A percentile compares a stretch with the other conserved stretches of the same genome.
These are phyloP conservation scores for Daldinia concentrica DNA, from an alignment of 495 filamentous ascomycete species.

Conservation along the genomic window DNA sequence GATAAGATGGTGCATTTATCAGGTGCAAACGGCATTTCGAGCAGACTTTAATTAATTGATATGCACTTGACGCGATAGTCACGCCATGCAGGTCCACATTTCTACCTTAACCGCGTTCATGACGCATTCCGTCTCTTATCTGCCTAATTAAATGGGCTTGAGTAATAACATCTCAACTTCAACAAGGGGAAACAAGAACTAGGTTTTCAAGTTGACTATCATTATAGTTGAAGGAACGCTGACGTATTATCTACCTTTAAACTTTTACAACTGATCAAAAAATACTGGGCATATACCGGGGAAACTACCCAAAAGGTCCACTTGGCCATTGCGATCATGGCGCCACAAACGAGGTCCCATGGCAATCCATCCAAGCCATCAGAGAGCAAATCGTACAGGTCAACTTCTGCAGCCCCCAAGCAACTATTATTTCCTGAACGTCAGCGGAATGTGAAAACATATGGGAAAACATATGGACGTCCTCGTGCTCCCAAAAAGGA, in stretches of 20 bases:
- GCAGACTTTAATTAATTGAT: constrained; percentile 33
- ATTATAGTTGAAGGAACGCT: neutral
- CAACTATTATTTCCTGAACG: constrained; percentile 53
- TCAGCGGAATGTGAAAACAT: constrained; percentile 46
- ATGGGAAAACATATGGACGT: constrained; percentile 45
- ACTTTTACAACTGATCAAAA: neutral
- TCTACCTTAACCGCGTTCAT: constrained; percentile 20
- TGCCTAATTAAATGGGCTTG: neutral
- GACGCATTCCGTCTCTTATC: neutral
- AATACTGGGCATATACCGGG: neutral
- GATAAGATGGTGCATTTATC: constrained; percentile 27
- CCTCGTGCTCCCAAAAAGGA: constrained; percentile 38
- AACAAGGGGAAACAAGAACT: neutral
- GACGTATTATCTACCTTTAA: neutral
- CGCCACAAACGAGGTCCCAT: constrained; percentile 45
- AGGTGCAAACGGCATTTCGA: neutral
- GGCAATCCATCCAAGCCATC: constrained; percentile 24
- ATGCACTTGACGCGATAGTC: constrained; percentile 47
- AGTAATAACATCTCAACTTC: neutral
- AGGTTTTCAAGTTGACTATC: neutral
- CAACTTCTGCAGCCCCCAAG: constrained; percentile 53
- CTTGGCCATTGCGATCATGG: constrained; percentile 40
- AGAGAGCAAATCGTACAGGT: constrained; percentile 35
- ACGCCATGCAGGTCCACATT: neutral
- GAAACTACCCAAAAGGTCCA: neutral